phyloP scores from a whole-genome alignment of 176 grass and related monocot species.

The Saccharum spontaneum region DNA sequence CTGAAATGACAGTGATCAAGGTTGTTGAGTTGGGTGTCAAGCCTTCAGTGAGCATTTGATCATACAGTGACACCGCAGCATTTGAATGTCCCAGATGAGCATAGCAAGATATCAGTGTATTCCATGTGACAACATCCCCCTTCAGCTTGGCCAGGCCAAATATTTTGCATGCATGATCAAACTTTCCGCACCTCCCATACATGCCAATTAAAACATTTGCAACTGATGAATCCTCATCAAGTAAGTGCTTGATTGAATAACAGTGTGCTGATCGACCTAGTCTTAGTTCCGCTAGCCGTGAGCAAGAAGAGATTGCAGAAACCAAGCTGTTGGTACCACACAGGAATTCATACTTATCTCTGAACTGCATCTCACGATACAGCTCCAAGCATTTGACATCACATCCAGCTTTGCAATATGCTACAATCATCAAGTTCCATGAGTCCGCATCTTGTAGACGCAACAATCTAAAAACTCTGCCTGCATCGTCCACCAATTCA shows the following conservation, averaged over 20 bases:
- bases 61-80: conserved; percentile 50
- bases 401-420: conserved; percentile 55
- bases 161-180: conserved; percentile 50
- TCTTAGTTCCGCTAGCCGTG: conserved; percentile 33
- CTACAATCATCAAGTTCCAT: conserved; percentile 65
- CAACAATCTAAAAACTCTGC: conserved; percentile 45
- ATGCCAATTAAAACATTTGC: conserved; percentile 65
- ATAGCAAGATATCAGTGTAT: conserved; percentile 62
- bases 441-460: conserved; percentile 41
- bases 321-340: conserved; percentile 54
- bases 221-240: conserved; percentile 52
- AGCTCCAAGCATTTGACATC: conserved; percentile 66
- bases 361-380: conserved; percentile 58
- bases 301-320: conserved; percentile 62
- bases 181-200: conserved; percentile 63
- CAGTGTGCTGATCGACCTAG: conserved; percentile 61
- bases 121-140: conserved; percentile 66
- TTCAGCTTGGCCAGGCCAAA: conserved; percentile 41
- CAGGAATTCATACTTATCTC: conserved; percentile 6
- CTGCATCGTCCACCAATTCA: conserved; percentile 46
- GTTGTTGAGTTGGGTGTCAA: conserved; percentile 58
- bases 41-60: conserved; percentile 57
- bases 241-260: conserved; percentile 44
- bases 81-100: conserved; percentile 49
- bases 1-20: conserved; percentile 51